Percentiles rank a stretch among this genome's conserved stretches.
Evolutionary conservation across 108 stramenopile genomes (phyloP).

Genomic region (Pseudonitzschia pungens): DNA sequence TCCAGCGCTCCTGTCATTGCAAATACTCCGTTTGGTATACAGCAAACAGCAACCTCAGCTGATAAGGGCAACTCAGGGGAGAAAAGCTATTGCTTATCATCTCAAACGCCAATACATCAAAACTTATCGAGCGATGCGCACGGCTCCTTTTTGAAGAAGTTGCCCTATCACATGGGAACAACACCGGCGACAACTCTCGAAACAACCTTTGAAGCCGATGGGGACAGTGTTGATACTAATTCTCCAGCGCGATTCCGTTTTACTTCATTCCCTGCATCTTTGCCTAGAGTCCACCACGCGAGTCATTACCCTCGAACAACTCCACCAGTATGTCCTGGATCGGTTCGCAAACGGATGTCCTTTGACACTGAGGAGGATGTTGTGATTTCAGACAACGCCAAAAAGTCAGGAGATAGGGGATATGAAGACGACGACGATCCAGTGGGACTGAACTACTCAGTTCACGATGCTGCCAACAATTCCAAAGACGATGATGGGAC

Average conservation of each 20-base stretch:
- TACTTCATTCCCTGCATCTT: slow-evolving; percentile 77
- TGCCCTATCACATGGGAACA: slow-evolving; percentile 22
- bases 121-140: slow-evolving; percentile 22
- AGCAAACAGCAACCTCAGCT: background rate
- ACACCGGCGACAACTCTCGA: slow-evolving; percentile 21
- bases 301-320: slow-evolving; percentile 8
- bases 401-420: background rate
- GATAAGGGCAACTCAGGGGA: background rate
- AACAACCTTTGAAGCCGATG: slow-evolving; percentile 33
- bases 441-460: background rate
- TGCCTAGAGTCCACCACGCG: slow-evolving; percentile 62
- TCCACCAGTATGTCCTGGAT: slow-evolving; percentile 23
- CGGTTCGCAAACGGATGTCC: slow-evolving; percentile 36
- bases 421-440: background rate
- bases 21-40: slow-evolving; percentile 3
- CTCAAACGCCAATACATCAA: slow-evolving; percentile 1
- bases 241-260: slow-evolving; percentile 71
- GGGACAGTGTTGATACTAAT: slow-evolving; percentile 28
- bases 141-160: slow-evolving; percentile 9
- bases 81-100: background rate
- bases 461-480: slow-evolving; percentile 7
- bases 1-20: background rate
- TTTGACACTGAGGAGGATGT: slow-evolving; percentile 20
- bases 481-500: slow-evolving; percentile 35
- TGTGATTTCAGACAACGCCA: background rate